Evolutionary conservation across 1,139 yeast genomes (phyloP).

Genomic region (Kodamaea fungicola): DNA sequence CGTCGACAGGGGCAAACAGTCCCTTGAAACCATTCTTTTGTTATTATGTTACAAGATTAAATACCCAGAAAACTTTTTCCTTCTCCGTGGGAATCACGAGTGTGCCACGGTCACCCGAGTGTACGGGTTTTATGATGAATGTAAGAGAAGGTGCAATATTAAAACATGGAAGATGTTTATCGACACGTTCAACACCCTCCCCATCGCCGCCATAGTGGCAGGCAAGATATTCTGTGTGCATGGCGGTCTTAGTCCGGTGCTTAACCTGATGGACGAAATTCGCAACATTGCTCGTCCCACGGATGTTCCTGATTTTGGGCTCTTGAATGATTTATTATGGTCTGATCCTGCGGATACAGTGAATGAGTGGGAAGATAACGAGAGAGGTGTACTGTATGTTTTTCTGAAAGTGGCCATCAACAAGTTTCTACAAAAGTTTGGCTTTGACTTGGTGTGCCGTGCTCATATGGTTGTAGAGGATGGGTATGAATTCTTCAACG

Average conservation of each 20-base stretch:
- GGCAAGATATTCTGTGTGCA: conserved; percentile 96
- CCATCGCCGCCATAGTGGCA: conserved; percentile 94
- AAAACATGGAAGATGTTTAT: conserved; percentile 92
- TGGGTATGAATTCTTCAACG: conserved; percentile 96
- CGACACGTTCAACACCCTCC: conserved; percentile 91
- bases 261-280: conserved; percentile 88
- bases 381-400: conserved; percentile 95
- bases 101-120: conserved; percentile 95
- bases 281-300: conserved; percentile 91
- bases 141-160: conserved; percentile 81
- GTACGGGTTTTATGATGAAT: conserved; percentile 95
- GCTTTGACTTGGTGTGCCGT: conserved; percentile 91
- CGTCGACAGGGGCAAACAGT: conserved; percentile 95
- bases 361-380: conserved; percentile 98
- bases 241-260: conserved; percentile 92
- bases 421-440: conserved; percentile 81
- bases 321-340: conserved; percentile 90
- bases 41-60: conserved; percentile 89
- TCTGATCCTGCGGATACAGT: conserved; percentile 94
- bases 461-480: conserved; percentile 99
- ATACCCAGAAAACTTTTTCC: conserved; percentile 92
- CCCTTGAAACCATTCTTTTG: conserved; percentile 82
- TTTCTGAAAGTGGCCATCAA: conserved; percentile 90
- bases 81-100: conserved; percentile 93
- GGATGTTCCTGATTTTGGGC: conserved; percentile 94